Base-by-base conservation (phyloP, 306 rosid species). In the Cicer yamashitae region DNA sequence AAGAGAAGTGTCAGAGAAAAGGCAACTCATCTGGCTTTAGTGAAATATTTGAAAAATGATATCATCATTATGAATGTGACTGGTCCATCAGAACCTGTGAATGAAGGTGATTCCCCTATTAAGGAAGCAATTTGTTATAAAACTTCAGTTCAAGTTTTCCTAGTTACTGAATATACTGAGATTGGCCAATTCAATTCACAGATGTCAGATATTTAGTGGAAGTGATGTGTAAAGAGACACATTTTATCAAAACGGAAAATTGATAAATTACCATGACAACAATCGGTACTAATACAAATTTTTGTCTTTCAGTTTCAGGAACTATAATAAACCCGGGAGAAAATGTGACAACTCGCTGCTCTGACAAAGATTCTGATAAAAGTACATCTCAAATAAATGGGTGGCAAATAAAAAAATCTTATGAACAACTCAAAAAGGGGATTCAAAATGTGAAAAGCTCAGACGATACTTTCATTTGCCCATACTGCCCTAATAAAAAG, bases 21-120 rank as follows among this genome's bases (percentile, higher is more conserved):
- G 87, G 96, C 91, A 54, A 88, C 91, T 58, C 99, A 96, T 79
- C 80, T 86, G 64, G 99, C 99, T 67, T 82, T 96, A 73, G 75
- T 57, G 54, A 90, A 79, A 79, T 96, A 87, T 82, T 83, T 92
- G 86, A 82, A 85, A 77, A 89, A 81, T 13, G 88, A 91, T 89
- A 73, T 87, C 22, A 73, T 87, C 22, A 65, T 87, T 18, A 80
- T 53, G 43, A 56, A 78, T 52, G 74, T 77, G 79, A 59, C n/a
- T 73, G 81, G 84, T 84, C 87, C 91, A 17, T 83, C 93, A 58
- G 72, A 82, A 77, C 82, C 77, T 70, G 85, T 2, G 14, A 71
- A 10, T 59, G 84, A 85, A 73, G 84, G 84, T 52, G 86, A 90
- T 18, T 85, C 88, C 61, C 81, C 73, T 18, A 44, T 70, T 58